These are phyloP conservation scores for Beauveria bassiana DNA, from an alignment of 2,329 filamentous ascomycete species.

Conservation along the genomic window DNA sequence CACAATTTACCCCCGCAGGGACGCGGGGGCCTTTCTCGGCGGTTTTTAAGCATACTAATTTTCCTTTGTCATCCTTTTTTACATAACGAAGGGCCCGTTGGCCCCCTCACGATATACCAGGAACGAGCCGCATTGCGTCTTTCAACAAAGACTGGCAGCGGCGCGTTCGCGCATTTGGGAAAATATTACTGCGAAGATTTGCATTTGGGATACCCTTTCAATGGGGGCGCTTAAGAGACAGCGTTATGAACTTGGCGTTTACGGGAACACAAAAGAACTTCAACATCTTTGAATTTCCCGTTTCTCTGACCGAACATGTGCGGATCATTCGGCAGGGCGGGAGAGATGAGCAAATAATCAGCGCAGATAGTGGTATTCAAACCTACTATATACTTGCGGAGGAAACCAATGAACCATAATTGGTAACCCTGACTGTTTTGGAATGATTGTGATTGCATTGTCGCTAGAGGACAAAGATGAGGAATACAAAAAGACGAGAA, in stretches of 20 bases:
- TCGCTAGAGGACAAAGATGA: neutral
- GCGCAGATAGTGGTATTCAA: constrained; percentile 1
- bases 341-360: constrained; percentile 11
- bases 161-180: constrained; percentile 31
- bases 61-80: constrained; percentile 21
- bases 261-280: constrained; percentile 39
- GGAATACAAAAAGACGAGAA: neutral
- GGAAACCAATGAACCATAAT: constrained; percentile 1
- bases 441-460: neutral
- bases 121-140: constrained; percentile 32
- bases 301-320: constrained; percentile 29
- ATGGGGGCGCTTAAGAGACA: constrained; percentile 24
- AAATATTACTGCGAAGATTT: constrained; percentile 22
- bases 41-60: constrained; percentile 27
- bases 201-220: constrained; percentile 32
- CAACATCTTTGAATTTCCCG: constrained; percentile 36
- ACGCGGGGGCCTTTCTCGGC: constrained; percentile 19
- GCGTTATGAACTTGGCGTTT: constrained; percentile 27
- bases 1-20: constrained; percentile 20
- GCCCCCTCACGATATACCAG: constrained; percentile 25
- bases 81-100: constrained; percentile 10
- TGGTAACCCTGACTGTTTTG: neutral
- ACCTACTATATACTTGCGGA: neutral
- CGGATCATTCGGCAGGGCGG: constrained; percentile 23
- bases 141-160: constrained; percentile 37